phyloP scores from a whole-genome alignment of 2,329 filamentous ascomycete genomes.

The Cercospora beticola region DNA sequence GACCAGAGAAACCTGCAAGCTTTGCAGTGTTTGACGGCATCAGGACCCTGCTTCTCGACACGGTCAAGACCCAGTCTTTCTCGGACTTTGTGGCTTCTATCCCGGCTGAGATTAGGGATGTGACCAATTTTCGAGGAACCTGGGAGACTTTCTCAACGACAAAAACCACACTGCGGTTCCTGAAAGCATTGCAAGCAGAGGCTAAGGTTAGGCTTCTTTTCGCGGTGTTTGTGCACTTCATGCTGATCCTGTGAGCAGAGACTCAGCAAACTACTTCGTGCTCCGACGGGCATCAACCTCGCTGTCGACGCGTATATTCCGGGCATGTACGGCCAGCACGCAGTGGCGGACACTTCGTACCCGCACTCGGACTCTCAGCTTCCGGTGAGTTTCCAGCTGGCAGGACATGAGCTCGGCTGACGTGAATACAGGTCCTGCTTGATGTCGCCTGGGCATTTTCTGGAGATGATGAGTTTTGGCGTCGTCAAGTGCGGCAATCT shows the following conservation, averaged over 20 bases:
- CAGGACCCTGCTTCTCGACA: neutral
- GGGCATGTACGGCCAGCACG: conserved; percentile 1
- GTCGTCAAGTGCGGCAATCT: neutral
- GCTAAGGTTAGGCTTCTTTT: neutral
- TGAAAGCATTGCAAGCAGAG: neutral
- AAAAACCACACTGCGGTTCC: neutral
- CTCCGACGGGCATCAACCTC: neutral
- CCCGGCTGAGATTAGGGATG: neutral
- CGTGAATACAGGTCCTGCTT: neutral
- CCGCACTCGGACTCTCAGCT: conserved; percentile 6
- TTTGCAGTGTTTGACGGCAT: conserved; percentile 10
- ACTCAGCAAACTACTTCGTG: neutral
- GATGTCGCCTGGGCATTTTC: conserved; percentile 8
- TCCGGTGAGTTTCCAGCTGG: neutral
- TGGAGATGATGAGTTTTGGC: conserved; percentile 1
- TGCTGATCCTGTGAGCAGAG: neutral
- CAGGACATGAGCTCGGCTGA: neutral
- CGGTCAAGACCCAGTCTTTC: conserved; percentile 6
- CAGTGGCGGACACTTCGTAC: neutral
- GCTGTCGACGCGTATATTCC: conserved; percentile 8
- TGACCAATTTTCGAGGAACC: conserved; percentile 1
- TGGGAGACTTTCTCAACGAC: conserved; percentile 9
- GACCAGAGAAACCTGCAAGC: neutral
- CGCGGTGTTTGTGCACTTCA: neutral
- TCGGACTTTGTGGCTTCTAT: conserved; percentile 6